Percentiles rank a stretch among this genome's conserved stretches.
Conservation (phyloP, 148 eudicot species). For the Vaccinium darrowii region DNA sequence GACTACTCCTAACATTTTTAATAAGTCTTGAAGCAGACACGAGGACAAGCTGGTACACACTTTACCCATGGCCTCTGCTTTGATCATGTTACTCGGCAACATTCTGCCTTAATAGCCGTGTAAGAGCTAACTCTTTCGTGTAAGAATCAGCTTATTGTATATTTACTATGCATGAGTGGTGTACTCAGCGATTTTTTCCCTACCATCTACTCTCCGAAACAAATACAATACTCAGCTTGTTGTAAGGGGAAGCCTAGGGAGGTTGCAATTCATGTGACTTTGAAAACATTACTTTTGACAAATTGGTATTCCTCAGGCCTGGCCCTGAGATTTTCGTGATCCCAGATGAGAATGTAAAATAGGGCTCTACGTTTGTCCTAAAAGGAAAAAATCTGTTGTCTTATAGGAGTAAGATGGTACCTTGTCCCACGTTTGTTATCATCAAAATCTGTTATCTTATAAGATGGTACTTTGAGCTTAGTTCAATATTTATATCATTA, state of each 20-base stretch:
- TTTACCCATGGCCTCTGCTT: constrained; percentile 63
- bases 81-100: constrained; percentile 89
- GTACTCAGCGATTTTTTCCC: constrained; percentile 58
- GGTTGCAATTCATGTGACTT: constrained; percentile 81
- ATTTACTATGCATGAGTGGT: background rate
- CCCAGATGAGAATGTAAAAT: too few relatives aligned
- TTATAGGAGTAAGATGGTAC: too few relatives aligned
- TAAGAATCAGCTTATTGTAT: too few relatives aligned
- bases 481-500: too few relatives aligned
- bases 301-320: constrained; percentile 54
- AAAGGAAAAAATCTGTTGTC: too few relatives aligned
- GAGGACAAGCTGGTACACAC: constrained; percentile 38
- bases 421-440: too few relatives aligned
- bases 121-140: constrained; percentile 39
- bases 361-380: too few relatives aligned
- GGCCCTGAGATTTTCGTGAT: background rate
- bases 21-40: constrained; percentile 3
- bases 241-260: constrained; percentile 92
- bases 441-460: too few relatives aligned
- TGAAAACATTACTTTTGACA: constrained; percentile 87
- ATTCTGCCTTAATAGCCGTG: constrained; percentile 80
- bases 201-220: constrained; percentile 81
- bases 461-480: too few relatives aligned
- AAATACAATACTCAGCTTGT: constrained; percentile 92
- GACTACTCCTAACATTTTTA: background rate